Evolutionary conservation across 2,329 filamentous ascomycete genomes (phyloP), one percentile per base, ranked within the genome.

Genomic region (Acrodontium crateriforme): DNA sequence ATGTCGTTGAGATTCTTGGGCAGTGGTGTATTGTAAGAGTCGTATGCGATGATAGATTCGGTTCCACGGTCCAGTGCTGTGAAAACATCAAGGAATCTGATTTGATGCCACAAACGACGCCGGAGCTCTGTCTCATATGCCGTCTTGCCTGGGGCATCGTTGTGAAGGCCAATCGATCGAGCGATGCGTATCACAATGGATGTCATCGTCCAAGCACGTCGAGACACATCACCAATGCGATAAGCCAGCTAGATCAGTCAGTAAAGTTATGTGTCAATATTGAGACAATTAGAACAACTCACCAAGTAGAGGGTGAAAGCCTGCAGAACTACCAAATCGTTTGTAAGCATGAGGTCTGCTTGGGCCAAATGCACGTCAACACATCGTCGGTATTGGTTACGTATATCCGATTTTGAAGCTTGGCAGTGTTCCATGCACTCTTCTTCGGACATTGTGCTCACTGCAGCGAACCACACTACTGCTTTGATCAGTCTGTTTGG

Each of bases 1-100:
- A 31, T 35, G 32, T 54, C 51, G 17, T 53, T 49, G 16, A 46
- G 40, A 24, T 50, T 45, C 16, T 30, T 37, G 3, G 50, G 49
- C 2, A 44, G 23, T 7, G 31, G 34, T 3, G 45, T 40, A 8
- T 36, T 37, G 34, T 39, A 46, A 4, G 38, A 40, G 13, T 37
- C 37, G 3, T 32, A 27, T 12, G 32, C 33, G 9, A 49, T 46
- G 2, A 48, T 33, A 4, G 38, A 36, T 13, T 46, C 42, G 7
- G 47, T 44, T 6, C 46, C 48, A n/a, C 48, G 42, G 25, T 53
- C 50, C 22, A 44, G 35, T 1, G 44, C 43, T 6, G 39, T 28
- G 22, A 44, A 48, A 11, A 40, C 38, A 27, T 53, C 49, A 10
- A 52, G 27, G 5, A 52, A 44, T 9, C 47, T 37, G 5, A 54